Evolutionary conservation across 176 grass and related monocot genomes (phyloP).

Genomic region (Metroxylon sagu): DNA sequence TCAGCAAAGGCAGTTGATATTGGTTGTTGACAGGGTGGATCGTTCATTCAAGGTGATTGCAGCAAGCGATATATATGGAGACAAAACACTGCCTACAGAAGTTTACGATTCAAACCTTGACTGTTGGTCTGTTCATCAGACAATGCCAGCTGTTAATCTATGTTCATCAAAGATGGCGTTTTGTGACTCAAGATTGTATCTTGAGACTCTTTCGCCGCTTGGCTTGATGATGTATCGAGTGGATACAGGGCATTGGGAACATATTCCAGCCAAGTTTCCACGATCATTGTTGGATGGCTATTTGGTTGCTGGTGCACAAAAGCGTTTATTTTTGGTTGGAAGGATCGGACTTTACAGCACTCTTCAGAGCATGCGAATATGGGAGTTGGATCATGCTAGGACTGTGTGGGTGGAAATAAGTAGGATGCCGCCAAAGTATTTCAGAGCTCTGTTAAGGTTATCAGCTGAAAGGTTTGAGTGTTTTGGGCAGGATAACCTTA

Average conservation of each 20-base stretch:
- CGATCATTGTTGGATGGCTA: constrained; percentile 91
- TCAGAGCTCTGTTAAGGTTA: constrained; percentile 69
- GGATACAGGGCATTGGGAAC: constrained; percentile 64
- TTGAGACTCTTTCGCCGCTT: constrained; percentile 89
- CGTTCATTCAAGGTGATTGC: constrained; percentile 73
- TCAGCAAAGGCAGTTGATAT: constrained; percentile 83
- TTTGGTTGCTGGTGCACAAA: constrained; percentile 69
- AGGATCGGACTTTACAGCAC: constrained; percentile 92
- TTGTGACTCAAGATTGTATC: constrained; percentile 78
- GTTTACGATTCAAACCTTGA: constrained; percentile 63
- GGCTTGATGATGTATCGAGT: constrained; percentile 92
- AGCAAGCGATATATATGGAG: constrained; percentile 65
- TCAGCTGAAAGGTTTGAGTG: constrained; percentile 95
- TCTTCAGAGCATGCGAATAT: constrained; percentile 89
- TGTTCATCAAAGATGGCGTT: constrained; percentile 96
- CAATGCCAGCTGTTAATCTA: constrained; percentile 73
- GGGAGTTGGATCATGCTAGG: constrained; percentile 90
- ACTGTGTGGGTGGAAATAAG: constrained; percentile 80
- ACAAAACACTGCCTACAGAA: constrained; percentile 80
- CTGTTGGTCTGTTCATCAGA: constrained; percentile 71
- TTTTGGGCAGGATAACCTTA: constrained; percentile 96
- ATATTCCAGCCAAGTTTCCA: constrained; percentile 88
- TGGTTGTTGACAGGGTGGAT: constrained; percentile 41
- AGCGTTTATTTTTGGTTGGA: constrained; percentile 70
- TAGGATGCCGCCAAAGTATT: constrained; percentile 92